Percentiles rank a stretch among this genome's conserved stretches.
Conservation (phyloP, 2,329 filamentous ascomycete species). For the Grosmannia clavigera region DNA sequence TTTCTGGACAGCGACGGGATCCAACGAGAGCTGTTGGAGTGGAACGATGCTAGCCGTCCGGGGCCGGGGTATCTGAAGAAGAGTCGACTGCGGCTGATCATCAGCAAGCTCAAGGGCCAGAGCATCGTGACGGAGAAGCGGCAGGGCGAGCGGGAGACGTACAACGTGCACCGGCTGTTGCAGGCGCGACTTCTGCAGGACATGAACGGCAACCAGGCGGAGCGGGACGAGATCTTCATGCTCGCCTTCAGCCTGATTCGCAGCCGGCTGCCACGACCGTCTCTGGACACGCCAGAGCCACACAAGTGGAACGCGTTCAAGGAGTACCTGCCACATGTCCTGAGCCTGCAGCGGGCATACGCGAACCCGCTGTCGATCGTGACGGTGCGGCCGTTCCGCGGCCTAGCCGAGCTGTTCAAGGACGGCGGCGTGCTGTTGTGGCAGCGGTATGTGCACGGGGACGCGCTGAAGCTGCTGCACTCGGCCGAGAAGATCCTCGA, state of each 20-base stretch:
- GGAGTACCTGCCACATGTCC: constrained; percentile 10
- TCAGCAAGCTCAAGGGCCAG: constrained; percentile 10
- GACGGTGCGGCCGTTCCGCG: constrained; percentile 8
- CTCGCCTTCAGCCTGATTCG: constrained; percentile 10
- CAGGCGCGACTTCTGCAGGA: constrained; percentile 7
- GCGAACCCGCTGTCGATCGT: constrained; percentile 9
- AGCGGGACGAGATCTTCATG: constrained; percentile 8
- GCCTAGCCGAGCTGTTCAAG: constrained; percentile 10
- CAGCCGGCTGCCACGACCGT: constrained; percentile 7
- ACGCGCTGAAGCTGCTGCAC: constrained; percentile 8
- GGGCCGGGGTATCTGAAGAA: constrained; percentile 6
- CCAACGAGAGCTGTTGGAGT: constrained; percentile 9
- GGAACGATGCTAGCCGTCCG: constrained; percentile 3
- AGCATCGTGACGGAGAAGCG: constrained; percentile 6
- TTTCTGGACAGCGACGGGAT: constrained; percentile 10
- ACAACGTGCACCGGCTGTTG: constrained; percentile 8
- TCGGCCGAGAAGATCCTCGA: constrained; percentile 9
- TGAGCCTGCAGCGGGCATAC: constrained; percentile 10
- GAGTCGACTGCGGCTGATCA: constrained; percentile 7
- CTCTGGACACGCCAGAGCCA: constrained; percentile 10
- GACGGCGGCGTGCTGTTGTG: constrained; percentile 11
- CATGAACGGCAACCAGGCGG: constrained; percentile 4
- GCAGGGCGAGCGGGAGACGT: constrained; percentile 6
- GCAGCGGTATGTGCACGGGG: constrained; percentile 9
- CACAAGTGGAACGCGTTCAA: constrained; percentile 9